A percentile compares a stretch with the other conserved stretches of the same genome.
These are phyloP conservation scores for Clarireedia monteithiana DNA, from an alignment of 2,329 filamentous ascomycete genomes.

Conservation along the genomic window DNA sequence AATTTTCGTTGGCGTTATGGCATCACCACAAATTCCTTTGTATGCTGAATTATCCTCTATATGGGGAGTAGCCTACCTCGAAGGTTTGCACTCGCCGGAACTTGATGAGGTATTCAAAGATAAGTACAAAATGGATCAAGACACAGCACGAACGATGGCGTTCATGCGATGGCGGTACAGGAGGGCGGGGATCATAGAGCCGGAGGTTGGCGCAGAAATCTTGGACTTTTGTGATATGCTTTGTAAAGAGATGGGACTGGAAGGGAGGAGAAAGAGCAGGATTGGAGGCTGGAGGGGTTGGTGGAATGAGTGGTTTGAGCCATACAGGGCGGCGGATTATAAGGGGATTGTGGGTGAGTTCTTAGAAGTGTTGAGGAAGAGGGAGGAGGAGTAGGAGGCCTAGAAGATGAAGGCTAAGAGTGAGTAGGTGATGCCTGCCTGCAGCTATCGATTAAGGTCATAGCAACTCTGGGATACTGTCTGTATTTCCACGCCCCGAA, in stretches of 20 bases:
- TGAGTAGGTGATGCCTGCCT: not conserved
- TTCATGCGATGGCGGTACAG: constrained; percentile 7
- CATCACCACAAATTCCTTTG: constrained; percentile 5
- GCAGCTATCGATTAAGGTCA: too few species aligned
- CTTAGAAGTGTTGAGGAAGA: not conserved
- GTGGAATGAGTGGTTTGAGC: constrained; percentile 10
- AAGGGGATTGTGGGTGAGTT: constrained; percentile 9
- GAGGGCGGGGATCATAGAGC: not conserved
- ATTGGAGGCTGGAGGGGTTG: not conserved
- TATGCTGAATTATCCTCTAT: constrained; percentile 10
- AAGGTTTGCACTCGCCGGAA: constrained; percentile 5
- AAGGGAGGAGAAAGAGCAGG: not conserved
- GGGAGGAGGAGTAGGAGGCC: not conserved
- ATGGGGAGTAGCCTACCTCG: constrained; percentile 10
- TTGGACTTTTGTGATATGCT: constrained; percentile 10
- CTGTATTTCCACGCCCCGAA: not conserved
- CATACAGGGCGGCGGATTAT: constrained; percentile 10
- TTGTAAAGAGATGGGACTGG: constrained; percentile 3
- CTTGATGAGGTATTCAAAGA: not conserved
- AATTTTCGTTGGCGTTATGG: constrained; percentile 24
- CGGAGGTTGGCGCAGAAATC: constrained; percentile 9
- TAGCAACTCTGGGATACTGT: too few species aligned
- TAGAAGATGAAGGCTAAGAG: not conserved
- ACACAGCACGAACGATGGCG: not conserved
- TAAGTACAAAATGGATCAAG: constrained; percentile 1